Evolutionary conservation across 202 grass and related monocot species (phyloP), one percentile per base, ranked within the genome.

Genomic region (Panicum virgatum): DNA sequence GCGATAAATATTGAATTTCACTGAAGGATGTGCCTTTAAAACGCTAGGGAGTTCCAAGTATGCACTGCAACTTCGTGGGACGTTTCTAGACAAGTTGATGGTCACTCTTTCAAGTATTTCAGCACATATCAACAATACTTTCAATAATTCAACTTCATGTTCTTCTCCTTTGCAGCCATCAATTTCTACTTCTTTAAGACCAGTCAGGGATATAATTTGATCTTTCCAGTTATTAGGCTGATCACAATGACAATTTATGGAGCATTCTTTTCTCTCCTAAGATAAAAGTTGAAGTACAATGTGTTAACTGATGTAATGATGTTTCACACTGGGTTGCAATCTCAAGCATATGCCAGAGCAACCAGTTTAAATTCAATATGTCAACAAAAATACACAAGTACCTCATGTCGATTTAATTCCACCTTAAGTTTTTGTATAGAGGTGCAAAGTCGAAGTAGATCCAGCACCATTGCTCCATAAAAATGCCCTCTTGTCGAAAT

Each of bases 381-480:
- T 70, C 25, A 47, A 43, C 26, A 43, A 56, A 69, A 4, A 44
- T 0, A 80, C 1, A 15, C 2, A 9, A 29, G 32, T 23, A 69
- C 78, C 78, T 5, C 1, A 29, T 1, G 12, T 40, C 19, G 47
- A 15, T 14, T 0, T 72, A 82, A 12, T 2, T 2, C 0, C 5
- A 82, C 14, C 72, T 40, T 10, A 39, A 75, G 34, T 2, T 14
- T 58, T 57, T 75, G 34, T 15, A 58, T 39, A 75, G 32, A 74
- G 6, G 32, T 74, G 23, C 71, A 57, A 25, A 57, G 3, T 2
- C n/a, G 3, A 75, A 75, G 72, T 39, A 58, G 12, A 39, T 75
- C 20, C 72, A 75, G 12, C 20, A 75, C 50, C 12, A 75, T 38
- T 26, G 20, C 51, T 75, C 72, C 72, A 40, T 75, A 75, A 57